Evolutionary conservation across 371 early-diverging fungal genomes (phyloP), one percentile per base, ranked within the genome.

Genomic region (Saksenaea oblongispora): DNA sequence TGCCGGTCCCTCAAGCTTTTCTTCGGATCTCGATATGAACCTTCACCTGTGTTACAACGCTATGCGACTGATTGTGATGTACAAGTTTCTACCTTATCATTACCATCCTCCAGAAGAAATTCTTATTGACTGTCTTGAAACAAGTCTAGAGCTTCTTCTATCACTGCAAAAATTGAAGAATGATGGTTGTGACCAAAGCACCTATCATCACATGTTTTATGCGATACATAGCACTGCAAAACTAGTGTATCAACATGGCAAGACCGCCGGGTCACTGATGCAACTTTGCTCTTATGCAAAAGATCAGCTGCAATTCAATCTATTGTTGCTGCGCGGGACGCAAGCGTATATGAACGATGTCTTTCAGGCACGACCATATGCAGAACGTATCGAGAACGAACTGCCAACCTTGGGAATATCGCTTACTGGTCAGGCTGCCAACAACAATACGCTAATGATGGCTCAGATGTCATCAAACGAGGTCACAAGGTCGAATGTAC

Each of bases 121-220:
- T 34, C 5, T 76, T 0, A 59, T 78, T 13, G 77, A 81, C 35
- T 70, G 72, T 15, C 66, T 81, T 2, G 53, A 73, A 18, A 73
- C 79, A 11, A 81, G 73, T 42, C 34, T 78, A 39, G 65, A 71
- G 7, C 18, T 81, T 0, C 42, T 81, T 4, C 72, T 71, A 56
- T 62, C 74, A 0, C 54, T 81, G 1, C 66, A 70, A 4, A 58
- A 76, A 27, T 62, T 81, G 13, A 73, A 68, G 35, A 59, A 65
- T 1, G 28, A 66, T 0, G 79, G 77, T 0, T 81, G 82, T n/a
- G 82, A 81, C 31, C 82, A 78, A 47, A 78, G 82, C 56, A 81
- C 82, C 0, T 81, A 81, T 18, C 82, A 78, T 22, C 75, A 81
- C 58, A 76, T 81, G 82, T 81, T 78, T 58, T 75, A 76, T 41